These are phyloP conservation scores for Coelastrella sp. DNA, from an alignment of 139 green algal genomes.

Conservation along the genomic window DNA sequence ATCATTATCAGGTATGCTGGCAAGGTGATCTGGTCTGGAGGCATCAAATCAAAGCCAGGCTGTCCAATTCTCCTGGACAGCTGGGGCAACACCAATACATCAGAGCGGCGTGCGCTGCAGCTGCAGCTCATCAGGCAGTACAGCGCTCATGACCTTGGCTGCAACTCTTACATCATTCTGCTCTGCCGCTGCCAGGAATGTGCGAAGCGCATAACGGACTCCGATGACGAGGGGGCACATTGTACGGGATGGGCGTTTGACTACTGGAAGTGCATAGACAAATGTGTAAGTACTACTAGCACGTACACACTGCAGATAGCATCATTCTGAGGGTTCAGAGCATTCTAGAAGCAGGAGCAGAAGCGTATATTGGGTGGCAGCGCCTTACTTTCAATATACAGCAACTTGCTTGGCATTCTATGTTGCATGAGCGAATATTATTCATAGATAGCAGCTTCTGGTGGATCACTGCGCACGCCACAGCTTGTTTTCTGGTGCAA, in stretches of 20 bases:
- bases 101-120: not conserved
- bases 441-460: no score
- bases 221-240: conserved; percentile 77
- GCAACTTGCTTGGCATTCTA: no score
- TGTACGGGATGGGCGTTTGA: conserved; percentile 88
- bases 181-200: conserved; percentile 64
- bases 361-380: no score
- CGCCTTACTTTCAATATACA: no score
- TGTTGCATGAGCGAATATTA: no score
- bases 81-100: not conserved
- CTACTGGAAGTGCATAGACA: conserved; percentile 84
- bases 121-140: no score
- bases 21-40: not conserved
- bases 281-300: conserved; percentile 68
- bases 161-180: no score
- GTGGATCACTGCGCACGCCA: no score
- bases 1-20: conserved; percentile 61
- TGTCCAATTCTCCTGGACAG: not conserved
- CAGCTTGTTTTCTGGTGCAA: no score
- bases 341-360: no score
- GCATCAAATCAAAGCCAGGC: not conserved
- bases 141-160: no score
- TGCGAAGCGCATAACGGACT: conserved; percentile 75
- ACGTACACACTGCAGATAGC: not conserved
- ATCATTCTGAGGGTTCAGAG: not conserved